Evolutionary conservation across 768 basidiomycete species (phyloP).

Genomic region (Pleurotus giganteus): DNA sequence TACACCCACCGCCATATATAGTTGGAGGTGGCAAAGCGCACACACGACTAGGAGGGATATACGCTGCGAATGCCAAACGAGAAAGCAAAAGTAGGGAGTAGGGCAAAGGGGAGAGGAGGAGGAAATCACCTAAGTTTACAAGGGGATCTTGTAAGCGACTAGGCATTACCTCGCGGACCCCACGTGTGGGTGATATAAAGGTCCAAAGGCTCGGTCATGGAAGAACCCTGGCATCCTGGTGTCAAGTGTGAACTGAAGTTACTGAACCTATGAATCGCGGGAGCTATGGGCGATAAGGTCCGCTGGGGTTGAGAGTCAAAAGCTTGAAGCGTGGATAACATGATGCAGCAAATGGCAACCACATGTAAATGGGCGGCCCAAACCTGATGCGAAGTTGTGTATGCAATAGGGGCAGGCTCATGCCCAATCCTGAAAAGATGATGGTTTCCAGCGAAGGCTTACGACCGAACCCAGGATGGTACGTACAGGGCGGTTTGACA

Average conservation of each 20-base stretch:
- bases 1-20: conserved; percentile 1
- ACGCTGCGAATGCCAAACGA: not conserved
- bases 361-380: not conserved
- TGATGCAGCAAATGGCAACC: not conserved
- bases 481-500: too few species aligned
- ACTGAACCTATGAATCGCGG: conserved; percentile 6
- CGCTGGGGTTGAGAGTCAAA: not conserved
- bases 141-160: conserved; percentile 5
- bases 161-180: conserved; percentile 4
- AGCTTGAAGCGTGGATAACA: not conserved
- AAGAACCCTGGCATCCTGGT: conserved; percentile 3
- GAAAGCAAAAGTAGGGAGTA: conserved; percentile 2
- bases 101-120: conserved; percentile 4
- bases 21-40: not conserved
- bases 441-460: too few species aligned
- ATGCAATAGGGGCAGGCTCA: not conserved
- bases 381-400: not conserved
- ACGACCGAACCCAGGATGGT: too few species aligned
- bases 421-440: too few species aligned
- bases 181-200: conserved; percentile 10
- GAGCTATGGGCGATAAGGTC: conserved; percentile 2
- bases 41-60: not conserved
- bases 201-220: conserved; percentile 5
- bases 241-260: conserved; percentile 3
- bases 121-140: not conserved